Evolutionary conservation across 305 asterid genomes (phyloP), one percentile per base, ranked within the genome.

Genomic region (Plantago lanceolata): DNA sequence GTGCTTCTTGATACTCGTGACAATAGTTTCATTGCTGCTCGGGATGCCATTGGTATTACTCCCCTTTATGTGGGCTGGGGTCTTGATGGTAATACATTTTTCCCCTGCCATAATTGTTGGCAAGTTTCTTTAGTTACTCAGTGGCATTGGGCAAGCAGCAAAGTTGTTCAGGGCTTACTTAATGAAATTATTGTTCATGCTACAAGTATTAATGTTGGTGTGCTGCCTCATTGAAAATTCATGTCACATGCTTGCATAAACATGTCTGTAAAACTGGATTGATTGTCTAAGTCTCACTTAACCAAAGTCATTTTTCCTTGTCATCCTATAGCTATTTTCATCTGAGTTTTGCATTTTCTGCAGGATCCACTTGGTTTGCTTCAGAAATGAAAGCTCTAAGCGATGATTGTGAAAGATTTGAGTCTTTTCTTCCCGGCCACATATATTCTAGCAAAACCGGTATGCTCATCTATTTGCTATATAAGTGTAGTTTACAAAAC

Each of bases 1-100:
- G 99, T 94, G 79, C 97, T 94, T 76, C 91, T 94, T 65, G 97
- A 94, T 78, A 90, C 96, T 68, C 95, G 92, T 53, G 93, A 90
- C 61, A 90, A 86, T 76, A 86, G 95, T 81, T 90, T 83, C 82
- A 94, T 94, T 62, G 99, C 99, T 81, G 97, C 97, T 69, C 95
- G 99, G 75, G 99, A 94, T 88, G 96, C 97, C 69, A 90, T 94
- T 75, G 99, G 99, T 52, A 94, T 94, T 71, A 88, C 97, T 54
- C 97, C 99, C 56, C 96, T 94, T 75, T 94, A 94, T 79, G 56
- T 90, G 28, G 99, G 99, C 49, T 90, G 99, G 99, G 97, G 99
- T 57, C 96, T 88, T 71, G 99, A 94, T 83, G 99, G 99, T 94
- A 84, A 82, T 56, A 52, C 17, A 45, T 43, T 47, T 59, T 54